phyloP scores from a whole-genome alignment of 331 rosid species.

The Rhamnella rubrinervis region DNA sequence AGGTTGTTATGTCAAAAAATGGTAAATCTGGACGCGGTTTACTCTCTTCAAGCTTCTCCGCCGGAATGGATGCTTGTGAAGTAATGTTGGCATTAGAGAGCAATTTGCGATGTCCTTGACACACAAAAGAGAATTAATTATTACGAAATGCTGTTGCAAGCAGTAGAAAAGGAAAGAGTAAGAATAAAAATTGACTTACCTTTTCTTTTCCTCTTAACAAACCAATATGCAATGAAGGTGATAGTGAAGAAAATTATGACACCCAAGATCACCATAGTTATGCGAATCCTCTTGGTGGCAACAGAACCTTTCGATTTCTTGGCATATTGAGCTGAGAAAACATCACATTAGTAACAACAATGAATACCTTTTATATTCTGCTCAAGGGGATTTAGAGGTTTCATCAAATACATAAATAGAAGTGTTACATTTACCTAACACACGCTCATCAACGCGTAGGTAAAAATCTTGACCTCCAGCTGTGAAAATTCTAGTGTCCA shows the following conservation, averaged over 20 bases:
- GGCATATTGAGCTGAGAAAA: constrained; percentile 25
- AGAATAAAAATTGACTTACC: constrained; percentile 7
- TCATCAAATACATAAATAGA: neutral
- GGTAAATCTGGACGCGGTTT: neutral
- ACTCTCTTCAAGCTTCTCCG: constrained; percentile 3
- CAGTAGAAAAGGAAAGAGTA: neutral
- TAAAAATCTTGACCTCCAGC: constrained; percentile 37
- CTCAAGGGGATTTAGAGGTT: too few relatives aligned
- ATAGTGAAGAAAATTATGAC: constrained; percentile 11
- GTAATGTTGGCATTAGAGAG: neutral
- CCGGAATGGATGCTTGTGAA: neutral
- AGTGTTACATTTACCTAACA: constrained; percentile 24
- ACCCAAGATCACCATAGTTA: constrained; percentile 5
- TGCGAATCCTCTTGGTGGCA: constrained; percentile 7
- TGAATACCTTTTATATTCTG: neutral
- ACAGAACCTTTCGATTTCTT: constrained; percentile 2
- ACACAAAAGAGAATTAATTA: neutral
- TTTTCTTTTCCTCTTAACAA: constrained; percentile 2
- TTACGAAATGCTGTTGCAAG: neutral
- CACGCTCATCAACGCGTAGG: constrained; percentile 41
- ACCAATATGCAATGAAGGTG: neutral
- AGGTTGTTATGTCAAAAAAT: neutral
- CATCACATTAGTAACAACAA: neutral
- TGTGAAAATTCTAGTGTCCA: constrained; percentile 29
- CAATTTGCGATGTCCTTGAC: constrained; percentile 18